Conservation (phyloP, 2,329 filamentous ascomycete species). For the Colletotrichum sp. region DNA sequence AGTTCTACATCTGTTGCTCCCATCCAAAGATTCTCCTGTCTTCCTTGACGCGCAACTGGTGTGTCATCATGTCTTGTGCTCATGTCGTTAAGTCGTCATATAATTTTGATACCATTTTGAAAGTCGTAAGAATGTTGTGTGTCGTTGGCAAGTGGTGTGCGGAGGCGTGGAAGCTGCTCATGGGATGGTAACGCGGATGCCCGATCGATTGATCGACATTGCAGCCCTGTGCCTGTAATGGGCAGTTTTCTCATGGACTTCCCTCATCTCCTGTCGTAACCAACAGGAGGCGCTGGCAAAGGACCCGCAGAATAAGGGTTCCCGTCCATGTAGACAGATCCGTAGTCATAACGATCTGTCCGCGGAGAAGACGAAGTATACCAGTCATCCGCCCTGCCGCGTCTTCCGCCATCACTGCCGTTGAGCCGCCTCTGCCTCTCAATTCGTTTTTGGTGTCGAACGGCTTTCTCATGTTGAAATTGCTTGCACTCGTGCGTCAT, state of each 20-base stretch:
- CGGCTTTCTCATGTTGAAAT: conserved; percentile 54
- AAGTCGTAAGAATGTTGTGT: neutral
- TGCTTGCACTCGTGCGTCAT: conserved; percentile 51
- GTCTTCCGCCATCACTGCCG: conserved; percentile 34
- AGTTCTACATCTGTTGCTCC: neutral
- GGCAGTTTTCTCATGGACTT: neutral
- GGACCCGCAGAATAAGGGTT: conserved; percentile 48
- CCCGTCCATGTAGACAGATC: conserved; percentile 51
- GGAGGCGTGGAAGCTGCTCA: neutral
- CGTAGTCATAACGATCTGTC: conserved; percentile 40
- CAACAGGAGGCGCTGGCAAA: conserved; percentile 46
- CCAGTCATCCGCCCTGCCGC: conserved; percentile 50
- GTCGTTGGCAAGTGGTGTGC: neutral
- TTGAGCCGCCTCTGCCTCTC: conserved; percentile 36
- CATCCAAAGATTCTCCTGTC: neutral
- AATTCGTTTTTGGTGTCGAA: conserved; percentile 53
- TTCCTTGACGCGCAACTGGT: neutral
- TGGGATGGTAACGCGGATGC: neutral
- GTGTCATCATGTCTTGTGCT: neutral
- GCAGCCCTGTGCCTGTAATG: neutral
- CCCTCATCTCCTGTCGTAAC: conserved; percentile 39
- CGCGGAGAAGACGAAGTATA: conserved; percentile 44
- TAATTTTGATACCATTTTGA: neutral
- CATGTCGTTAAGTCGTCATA: neutral
- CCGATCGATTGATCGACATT: neutral